phyloP scores from a whole-genome alignment of 2,329 filamentous ascomycete genomes.

The Trichophyton schoenleinii region DNA sequence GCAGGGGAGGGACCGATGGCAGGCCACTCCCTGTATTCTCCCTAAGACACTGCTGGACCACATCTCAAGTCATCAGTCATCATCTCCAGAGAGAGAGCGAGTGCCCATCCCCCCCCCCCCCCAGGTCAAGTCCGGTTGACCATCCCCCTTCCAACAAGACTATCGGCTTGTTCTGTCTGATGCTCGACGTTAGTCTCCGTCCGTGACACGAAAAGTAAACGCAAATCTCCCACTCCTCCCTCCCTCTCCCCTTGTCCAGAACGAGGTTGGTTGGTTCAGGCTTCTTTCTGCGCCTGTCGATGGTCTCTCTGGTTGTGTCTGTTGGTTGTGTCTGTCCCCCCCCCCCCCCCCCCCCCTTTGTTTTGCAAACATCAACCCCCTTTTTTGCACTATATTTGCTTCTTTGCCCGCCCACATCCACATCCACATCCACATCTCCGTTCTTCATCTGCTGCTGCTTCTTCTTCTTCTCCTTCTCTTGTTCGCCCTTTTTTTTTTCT shows the following conservation, averaged over 20 bases:
- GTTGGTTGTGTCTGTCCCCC: neutral
- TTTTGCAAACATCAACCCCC: neutral
- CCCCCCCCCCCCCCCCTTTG: neutral
- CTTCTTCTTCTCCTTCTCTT: neutral
- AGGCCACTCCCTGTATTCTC: neutral
- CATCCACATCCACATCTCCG: neutral
- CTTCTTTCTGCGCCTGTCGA: neutral
- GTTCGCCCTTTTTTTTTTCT: neutral
- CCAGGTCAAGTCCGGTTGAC: no score
- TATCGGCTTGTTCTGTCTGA: neutral
- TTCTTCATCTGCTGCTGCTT: neutral
- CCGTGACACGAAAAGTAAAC: constrained; percentile 3
- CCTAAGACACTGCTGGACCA: neutral
- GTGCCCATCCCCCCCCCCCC: no score
- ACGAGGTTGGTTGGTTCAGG: no score
- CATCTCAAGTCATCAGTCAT: no score
- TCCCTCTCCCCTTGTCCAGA: neutral
- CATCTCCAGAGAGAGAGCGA: no score
- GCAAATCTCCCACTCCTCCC: neutral
- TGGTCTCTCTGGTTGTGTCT: no score
- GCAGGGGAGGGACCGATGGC: neutral
- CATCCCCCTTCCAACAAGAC: neutral
- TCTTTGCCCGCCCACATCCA: neutral
- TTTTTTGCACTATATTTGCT: neutral
- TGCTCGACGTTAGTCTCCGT: constrained; percentile 1